Evolutionary conservation across 208 protist species (phyloP).

Genomic region (Crithidia mellificae): DNA sequence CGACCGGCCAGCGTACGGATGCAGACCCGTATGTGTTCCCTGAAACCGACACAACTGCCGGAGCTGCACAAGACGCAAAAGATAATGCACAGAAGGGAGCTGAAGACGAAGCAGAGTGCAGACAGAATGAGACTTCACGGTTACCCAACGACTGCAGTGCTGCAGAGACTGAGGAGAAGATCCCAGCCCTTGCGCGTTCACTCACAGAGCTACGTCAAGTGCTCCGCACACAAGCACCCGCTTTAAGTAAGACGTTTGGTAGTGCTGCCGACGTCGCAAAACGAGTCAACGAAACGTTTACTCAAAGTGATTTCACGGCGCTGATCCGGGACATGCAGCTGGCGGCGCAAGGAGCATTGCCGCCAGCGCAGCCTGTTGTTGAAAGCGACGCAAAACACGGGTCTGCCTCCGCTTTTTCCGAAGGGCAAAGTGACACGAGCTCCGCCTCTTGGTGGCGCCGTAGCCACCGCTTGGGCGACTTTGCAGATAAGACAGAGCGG

Average conservation of each 20-base stretch:
- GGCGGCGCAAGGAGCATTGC: constrained; percentile 6
- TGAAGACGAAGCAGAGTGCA: not conserved
- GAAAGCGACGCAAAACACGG: too few species aligned
- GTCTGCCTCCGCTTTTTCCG: too few species aligned
- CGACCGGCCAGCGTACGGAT: constrained; percentile 54
- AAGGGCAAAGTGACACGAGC: not conserved
- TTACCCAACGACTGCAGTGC: not conserved
- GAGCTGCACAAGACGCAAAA: not conserved
- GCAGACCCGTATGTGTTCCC: constrained; percentile 31
- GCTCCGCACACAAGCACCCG: not conserved
- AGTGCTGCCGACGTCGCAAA: constrained; percentile 1
- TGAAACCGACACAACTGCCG: not conserved
- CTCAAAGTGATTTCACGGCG: not conserved
- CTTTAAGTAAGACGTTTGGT: constrained; percentile 10
- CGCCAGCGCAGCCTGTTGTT: too few species aligned
- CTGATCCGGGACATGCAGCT: constrained; percentile 19
- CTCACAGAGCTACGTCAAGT: not conserved
- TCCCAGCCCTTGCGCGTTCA: not conserved
- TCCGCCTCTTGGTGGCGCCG: constrained; percentile 3
- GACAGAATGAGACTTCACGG: too few species aligned
- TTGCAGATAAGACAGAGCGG: constrained; percentile 17
- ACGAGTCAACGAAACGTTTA: constrained; percentile 5
- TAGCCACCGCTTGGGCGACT: constrained; percentile 9
- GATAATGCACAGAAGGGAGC: not conserved
- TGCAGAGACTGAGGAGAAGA: not conserved